A percentile compares a stretch with the other conserved stretches of the same genome.
These are phyloP conservation scores for Pinus albicaulis DNA, from an alignment of 75 land plant species.

Conservation along the genomic window DNA sequence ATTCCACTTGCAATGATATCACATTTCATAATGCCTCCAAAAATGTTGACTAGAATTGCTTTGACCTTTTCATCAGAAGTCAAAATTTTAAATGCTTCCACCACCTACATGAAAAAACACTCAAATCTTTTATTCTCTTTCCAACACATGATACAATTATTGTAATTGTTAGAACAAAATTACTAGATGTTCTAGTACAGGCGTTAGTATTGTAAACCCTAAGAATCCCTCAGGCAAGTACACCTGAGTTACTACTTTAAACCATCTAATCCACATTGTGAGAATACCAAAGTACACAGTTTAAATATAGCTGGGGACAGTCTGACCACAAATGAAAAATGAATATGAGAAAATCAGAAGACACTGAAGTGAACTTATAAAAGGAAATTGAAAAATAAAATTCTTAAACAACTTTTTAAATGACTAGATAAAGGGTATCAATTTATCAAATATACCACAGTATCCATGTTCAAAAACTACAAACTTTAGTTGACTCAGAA, in stretches of 20 bases:
- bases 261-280: not conserved
- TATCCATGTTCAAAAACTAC: not conserved
- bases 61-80: slow-evolving; percentile 91
- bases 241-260: not conserved
- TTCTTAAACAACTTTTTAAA: not conserved
- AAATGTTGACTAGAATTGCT: slow-evolving; percentile 96
- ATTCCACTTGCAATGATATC: slow-evolving; percentile 99
- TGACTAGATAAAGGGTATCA: not conserved
- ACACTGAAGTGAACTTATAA: not conserved
- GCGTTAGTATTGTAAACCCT: not conserved
- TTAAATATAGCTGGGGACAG: not conserved
- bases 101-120: slow-evolving; percentile 50
- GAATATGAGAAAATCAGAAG: not conserved
- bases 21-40: slow-evolving; percentile 99
- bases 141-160: not conserved
- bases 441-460: not conserved
- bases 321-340: not conserved
- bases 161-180: not conserved
- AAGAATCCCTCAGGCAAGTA: not conserved
- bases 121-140: not conserved
- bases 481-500: not conserved
- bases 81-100: slow-evolving; percentile 94
- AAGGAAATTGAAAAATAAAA: not conserved
- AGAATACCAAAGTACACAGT: not conserved
- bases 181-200: not conserved